phyloP scores from a whole-genome alignment of 129 eudicot genomes.

The Pseudognaphalium luteoalbum region DNA sequence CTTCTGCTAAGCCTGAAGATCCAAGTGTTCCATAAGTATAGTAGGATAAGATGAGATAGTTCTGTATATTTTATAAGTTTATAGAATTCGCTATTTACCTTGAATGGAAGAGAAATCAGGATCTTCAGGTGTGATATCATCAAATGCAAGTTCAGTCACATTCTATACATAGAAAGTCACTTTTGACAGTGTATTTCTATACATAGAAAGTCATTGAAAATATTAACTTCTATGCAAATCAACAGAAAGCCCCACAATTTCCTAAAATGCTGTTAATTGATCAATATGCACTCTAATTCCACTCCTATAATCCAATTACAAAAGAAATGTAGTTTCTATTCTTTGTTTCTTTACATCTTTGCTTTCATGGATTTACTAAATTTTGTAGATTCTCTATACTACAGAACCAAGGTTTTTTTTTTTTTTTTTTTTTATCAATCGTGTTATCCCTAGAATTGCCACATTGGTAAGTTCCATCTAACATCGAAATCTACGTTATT shows the following conservation, averaged over 20 bases:
- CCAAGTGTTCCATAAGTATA: constrained; percentile 27
- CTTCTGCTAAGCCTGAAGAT: constrained; percentile 92
- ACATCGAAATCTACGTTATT: too few relatives aligned
- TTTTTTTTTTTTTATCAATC: too few relatives aligned
- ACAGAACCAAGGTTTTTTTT: too few relatives aligned
- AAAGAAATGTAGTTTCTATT: too few relatives aligned
- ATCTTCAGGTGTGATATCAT: constrained; percentile 91
- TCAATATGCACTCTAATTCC: too few relatives aligned
- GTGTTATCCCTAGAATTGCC: too few relatives aligned
- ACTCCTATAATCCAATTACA: too few relatives aligned
- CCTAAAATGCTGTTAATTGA: not conserved
- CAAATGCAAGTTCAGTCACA: constrained; percentile 91
- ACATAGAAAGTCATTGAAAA: not conserved
- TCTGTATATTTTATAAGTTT: constrained; percentile 15
- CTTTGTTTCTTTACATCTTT: too few relatives aligned
- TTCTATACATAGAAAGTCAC: constrained; percentile 98
- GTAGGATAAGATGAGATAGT: not conserved
- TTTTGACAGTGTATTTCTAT: constrained; percentile 78
- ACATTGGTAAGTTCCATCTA: too few relatives aligned
- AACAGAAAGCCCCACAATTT: not conserved
- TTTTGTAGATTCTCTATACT: too few relatives aligned
- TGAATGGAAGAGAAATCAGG: constrained; percentile 94
- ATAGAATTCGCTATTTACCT: constrained; percentile 45
- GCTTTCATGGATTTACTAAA: too few relatives aligned
- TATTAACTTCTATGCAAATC: not conserved